phyloP scores from a whole-genome alignment of 805 yeast genomes.

The Yarrowia porcina region DNA sequence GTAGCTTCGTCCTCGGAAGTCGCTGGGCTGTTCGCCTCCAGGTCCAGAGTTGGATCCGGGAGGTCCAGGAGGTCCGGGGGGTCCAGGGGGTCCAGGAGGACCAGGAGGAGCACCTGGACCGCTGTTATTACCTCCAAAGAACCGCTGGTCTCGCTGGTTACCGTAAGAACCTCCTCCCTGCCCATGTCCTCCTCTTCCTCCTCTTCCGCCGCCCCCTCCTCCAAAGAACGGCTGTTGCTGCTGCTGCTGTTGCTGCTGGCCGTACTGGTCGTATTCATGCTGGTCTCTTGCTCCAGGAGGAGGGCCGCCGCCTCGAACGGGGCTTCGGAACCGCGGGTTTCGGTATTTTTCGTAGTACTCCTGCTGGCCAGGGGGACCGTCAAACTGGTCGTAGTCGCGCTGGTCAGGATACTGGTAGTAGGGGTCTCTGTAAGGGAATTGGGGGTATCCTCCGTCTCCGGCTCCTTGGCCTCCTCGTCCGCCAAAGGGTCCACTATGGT shows the following conservation, averaged over 20 bases:
- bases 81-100: conserved; percentile 1
- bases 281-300: neutral
- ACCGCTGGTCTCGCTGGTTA: conserved; percentile 15
- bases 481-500: neutral
- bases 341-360: conserved; percentile 23
- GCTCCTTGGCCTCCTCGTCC: neutral
- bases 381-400: conserved; percentile 20
- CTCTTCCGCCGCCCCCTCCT: neutral
- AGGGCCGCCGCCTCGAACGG: conserved; percentile 9
- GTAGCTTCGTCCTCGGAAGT: conserved; percentile 15
- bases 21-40: neutral
- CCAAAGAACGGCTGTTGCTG: neutral
- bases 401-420: conserved; percentile 24
- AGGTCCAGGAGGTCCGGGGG: conserved; percentile 11
- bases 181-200: neutral
- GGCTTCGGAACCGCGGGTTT: conserved; percentile 20
- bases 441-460: conserved; percentile 22
- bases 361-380: conserved; percentile 14
- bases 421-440: conserved; percentile 14
- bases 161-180: conserved; percentile 9
- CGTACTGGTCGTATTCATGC: conserved; percentile 18
- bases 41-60: neutral
- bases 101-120: neutral
- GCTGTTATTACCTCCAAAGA: conserved; percentile 4
- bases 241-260: neutral